phyloP scores from a whole-genome alignment of 83 land plant genomes.

The Larix sibirica region DNA sequence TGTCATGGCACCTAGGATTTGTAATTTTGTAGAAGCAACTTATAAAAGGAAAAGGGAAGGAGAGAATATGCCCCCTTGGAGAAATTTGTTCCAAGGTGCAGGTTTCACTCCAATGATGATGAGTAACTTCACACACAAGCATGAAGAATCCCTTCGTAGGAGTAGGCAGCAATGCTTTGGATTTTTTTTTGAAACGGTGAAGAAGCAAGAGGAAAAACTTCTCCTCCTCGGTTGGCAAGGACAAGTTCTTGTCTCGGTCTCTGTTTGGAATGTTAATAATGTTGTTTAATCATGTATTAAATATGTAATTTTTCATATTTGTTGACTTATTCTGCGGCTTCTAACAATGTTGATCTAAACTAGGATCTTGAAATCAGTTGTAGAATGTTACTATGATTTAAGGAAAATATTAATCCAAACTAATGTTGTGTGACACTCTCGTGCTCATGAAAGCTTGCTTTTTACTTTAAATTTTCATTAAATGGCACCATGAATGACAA shows the following conservation, averaged over 20 bases:
- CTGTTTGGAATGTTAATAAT: conserved; percentile 63
- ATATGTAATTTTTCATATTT: conserved; percentile 6
- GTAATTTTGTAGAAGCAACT: conserved; percentile 18
- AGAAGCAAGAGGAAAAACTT: conserved; percentile 46
- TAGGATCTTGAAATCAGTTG: background rate
- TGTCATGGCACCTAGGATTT: conserved; percentile 74
- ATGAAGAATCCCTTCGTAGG: conserved; percentile 73
- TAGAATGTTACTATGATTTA: background rate
- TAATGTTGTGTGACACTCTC: conserved; percentile 2
- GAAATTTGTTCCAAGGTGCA: too few species aligned
- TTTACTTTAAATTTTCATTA: background rate
- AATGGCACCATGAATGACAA: background rate
- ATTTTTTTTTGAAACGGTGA: conserved; percentile 26
- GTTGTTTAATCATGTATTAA: conserved; percentile 1
- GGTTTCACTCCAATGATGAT: too few species aligned
- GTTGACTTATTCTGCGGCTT: conserved; percentile 2
- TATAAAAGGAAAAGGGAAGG: conserved; percentile 27
- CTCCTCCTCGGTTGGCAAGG: conserved; percentile 73
- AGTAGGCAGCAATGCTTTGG: conserved; percentile 49
- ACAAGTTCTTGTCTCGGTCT: conserved; percentile 64
- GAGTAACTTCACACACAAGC: conserved; percentile 66
- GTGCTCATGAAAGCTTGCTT: background rate
- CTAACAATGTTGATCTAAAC: background rate
- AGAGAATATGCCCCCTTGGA: conserved; percentile 47
- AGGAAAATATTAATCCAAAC: background rate